Conservation (phyloP, 2,329 filamentous ascomycete species). For the Juglanconis sp. region DNA sequence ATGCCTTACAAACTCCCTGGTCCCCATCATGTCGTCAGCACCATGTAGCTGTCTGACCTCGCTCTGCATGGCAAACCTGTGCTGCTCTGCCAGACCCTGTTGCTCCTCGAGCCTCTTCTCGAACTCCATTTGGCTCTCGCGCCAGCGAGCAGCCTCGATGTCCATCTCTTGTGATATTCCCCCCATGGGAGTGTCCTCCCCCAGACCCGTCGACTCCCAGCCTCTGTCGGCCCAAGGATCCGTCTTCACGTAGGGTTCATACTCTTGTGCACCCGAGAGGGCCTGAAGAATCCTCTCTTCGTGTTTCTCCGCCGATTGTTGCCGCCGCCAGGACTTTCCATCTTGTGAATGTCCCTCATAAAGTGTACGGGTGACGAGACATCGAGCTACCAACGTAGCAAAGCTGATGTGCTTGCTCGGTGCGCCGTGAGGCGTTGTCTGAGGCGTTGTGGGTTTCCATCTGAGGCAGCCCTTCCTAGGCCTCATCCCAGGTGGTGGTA, state of each 20-base stretch:
- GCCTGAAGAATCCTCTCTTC: not conserved
- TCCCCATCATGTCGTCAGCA: not conserved
- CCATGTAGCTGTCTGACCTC: not conserved
- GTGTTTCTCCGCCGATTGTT: not conserved
- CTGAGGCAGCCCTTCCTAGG: not conserved
- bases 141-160: not conserved
- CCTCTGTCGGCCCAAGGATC: slow-evolving; percentile 2
- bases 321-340: not conserved
- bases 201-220: not conserved
- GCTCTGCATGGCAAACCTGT: not conserved
- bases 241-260: not conserved
- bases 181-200: slow-evolving; percentile 2
- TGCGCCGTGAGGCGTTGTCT: too few relatives aligned
- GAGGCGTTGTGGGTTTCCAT: not conserved
- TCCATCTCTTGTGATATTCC: not conserved
- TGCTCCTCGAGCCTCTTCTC: not conserved
- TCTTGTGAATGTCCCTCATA: not conserved
- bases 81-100: not conserved
- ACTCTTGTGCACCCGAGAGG: not conserved
- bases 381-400: not conserved
- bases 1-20: not conserved
- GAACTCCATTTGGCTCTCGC: not conserved
- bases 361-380: not conserved
- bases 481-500: not conserved
- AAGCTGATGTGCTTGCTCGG: not conserved